Conservation (phyloP, 306 rosid species). For the Casuarina cunninghamiana region DNA sequence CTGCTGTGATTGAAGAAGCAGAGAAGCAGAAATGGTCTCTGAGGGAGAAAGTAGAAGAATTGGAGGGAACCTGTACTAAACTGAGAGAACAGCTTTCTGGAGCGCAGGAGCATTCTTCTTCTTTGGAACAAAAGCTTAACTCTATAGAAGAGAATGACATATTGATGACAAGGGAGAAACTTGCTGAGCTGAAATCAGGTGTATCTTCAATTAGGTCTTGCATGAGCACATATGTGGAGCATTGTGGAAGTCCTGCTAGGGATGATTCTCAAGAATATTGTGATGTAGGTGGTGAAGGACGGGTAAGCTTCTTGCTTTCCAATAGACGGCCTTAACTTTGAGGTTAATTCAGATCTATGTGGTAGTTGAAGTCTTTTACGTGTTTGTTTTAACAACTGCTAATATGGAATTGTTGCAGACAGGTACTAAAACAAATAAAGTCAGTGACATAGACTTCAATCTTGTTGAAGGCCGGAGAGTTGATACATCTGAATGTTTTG, state of each 20-base stretch:
- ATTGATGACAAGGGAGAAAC: slow-evolving; percentile 65
- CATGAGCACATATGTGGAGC: slow-evolving; percentile 56
- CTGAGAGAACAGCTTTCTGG: slow-evolving; percentile 56
- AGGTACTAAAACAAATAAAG: slow-evolving; percentile 38
- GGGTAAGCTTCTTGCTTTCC: slow-evolving; percentile 65
- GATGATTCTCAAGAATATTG: slow-evolving; percentile 38
- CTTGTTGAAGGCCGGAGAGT: slow-evolving; percentile 33
- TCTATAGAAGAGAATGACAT: slow-evolving; percentile 56
- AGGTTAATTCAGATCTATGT: slow-evolving; percentile 35
- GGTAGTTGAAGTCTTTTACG: slow-evolving; percentile 32
- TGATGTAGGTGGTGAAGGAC: slow-evolving; percentile 43
- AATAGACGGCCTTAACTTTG: slow-evolving; percentile 31
- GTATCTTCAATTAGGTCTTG: slow-evolving; percentile 71
- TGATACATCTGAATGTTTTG: slow-evolving; percentile 33
- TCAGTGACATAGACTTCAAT: slow-evolving; percentile 23
- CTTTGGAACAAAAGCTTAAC: slow-evolving; percentile 60
- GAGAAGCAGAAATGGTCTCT: slow-evolving; percentile 39
- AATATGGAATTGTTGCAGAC: slow-evolving; percentile 65
- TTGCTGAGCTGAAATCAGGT: slow-evolving; percentile 67
- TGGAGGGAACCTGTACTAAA: slow-evolving; percentile 47
- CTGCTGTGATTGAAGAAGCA: slow-evolving; percentile 50
- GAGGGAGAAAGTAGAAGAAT: slow-evolving; percentile 39
- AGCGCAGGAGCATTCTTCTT: slow-evolving; percentile 53
- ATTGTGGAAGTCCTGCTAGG: slow-evolving; percentile 37
- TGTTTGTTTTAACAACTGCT: slow-evolving; percentile 38